phyloP scores from a whole-genome alignment of 1,284 basidiomycete species.

The Pholiota adiposa region DNA sequence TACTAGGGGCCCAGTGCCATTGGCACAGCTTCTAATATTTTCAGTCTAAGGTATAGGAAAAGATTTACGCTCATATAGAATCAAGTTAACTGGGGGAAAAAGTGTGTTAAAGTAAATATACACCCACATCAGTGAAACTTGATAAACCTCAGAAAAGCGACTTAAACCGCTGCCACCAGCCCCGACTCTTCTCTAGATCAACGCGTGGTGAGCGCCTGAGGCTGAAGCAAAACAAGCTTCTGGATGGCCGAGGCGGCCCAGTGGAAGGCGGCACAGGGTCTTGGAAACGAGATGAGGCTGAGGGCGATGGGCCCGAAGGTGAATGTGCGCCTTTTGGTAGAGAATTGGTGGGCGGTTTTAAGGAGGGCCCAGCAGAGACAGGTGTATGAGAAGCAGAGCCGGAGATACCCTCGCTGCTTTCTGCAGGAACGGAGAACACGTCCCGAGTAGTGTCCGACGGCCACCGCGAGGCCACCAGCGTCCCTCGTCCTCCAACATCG shows the following conservation, averaged over 20 bases:
- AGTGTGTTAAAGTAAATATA: no score
- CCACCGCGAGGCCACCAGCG: neutral
- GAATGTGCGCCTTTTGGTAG: neutral
- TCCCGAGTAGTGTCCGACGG: conserved; percentile 1
- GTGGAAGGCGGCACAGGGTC: no score
- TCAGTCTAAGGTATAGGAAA: no score
- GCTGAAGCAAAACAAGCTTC: neutral
- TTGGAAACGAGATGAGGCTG: neutral
- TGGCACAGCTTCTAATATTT: no score
- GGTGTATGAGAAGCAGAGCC: neutral
- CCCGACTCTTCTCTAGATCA: neutral
- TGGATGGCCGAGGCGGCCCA: no score
- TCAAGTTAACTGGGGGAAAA: no score
- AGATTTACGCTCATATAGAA: no score
- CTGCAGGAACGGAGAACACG: neutral
- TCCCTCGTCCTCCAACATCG: neutral
- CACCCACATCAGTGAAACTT: no score
- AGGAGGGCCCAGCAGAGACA: neutral
- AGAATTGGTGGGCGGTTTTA: neutral
- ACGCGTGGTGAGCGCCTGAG: neutral
- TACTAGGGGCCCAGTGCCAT: no score
- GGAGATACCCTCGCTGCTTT: neutral
- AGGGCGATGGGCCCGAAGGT: neutral
- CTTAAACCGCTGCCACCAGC: neutral
- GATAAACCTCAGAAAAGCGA: neutral